A percentile compares a stretch with the other conserved stretches of the same genome.
Evolutionary conservation across 768 basidiomycete species (phyloP).

Genomic region (Suillus spraguei): DNA sequence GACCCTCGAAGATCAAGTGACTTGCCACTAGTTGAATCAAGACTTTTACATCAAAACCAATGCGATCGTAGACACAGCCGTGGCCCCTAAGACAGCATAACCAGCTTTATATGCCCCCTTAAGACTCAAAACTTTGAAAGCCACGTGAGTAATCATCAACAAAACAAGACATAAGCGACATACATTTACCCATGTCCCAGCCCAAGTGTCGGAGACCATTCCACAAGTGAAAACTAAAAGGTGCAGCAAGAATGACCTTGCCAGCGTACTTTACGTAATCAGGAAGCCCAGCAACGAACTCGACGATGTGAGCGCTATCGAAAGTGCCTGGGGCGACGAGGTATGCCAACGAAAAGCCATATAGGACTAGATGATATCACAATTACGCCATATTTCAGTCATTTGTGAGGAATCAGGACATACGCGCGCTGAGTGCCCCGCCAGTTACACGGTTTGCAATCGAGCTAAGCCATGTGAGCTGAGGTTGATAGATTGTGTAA

Average conservation of each 20-base stretch:
- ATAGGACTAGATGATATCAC: slow-evolving; percentile 60
- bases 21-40: not conserved
- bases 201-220: slow-evolving; percentile 90
- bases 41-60: slow-evolving; percentile 53
- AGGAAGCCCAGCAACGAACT: slow-evolving; percentile 70
- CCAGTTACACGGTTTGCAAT: slow-evolving; percentile 91
- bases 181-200: slow-evolving; percentile 92
- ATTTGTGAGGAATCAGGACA: slow-evolving; percentile 30
- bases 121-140: slow-evolving; percentile 66
- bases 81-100: slow-evolving; percentile 82
- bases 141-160: slow-evolving; percentile 1
- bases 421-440: slow-evolving; percentile 73
- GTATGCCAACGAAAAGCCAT: slow-evolving; percentile 86
- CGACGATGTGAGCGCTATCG: slow-evolving; percentile 77
- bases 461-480: slow-evolving; percentile 88
- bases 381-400: slow-evolving; percentile 5
- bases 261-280: slow-evolving; percentile 73
- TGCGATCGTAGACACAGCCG: slow-evolving; percentile 72
- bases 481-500: slow-evolving; percentile 95
- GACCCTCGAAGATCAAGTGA: slow-evolving; percentile 4
- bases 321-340: slow-evolving; percentile 80
- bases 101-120: slow-evolving; percentile 82
- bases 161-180: slow-evolving; percentile 36
- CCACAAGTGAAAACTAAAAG: slow-evolving; percentile 88
- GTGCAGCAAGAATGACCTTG: slow-evolving; percentile 80